Percentiles rank a stretch among this genome's conserved stretches.
These are phyloP conservation scores for Suillus luteus DNA, from an alignment of 768 basidiomycete species.

Conservation along the genomic window DNA sequence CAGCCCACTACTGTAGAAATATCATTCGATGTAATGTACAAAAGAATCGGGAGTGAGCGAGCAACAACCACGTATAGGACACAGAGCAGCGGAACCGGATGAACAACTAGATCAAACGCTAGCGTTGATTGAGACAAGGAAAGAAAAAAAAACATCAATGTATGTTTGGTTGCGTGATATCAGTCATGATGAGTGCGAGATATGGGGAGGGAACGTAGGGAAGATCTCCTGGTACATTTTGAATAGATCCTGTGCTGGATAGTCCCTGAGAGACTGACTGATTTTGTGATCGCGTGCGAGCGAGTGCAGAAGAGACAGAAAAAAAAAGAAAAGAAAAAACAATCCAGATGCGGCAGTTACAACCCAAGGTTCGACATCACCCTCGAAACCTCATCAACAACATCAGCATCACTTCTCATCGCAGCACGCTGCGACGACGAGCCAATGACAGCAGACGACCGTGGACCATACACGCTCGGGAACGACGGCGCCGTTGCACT, in stretches of 20 bases:
- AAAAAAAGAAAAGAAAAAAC: not conserved
- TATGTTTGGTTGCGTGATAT: constrained; percentile 14
- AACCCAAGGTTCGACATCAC: constrained; percentile 78
- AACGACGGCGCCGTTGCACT: constrained; percentile 79
- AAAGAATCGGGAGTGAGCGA: constrained; percentile 25
- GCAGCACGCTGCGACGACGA: constrained; percentile 44
- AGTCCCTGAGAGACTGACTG: constrained; percentile 22
- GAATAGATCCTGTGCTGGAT: constrained; percentile 36
- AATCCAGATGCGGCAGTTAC: constrained; percentile 33
- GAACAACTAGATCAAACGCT: constrained; percentile 24
- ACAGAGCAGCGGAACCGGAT: constrained; percentile 15
- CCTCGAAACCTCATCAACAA: constrained; percentile 63
- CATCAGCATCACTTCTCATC: constrained; percentile 51
- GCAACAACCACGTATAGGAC: not conserved
- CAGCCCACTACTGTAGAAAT: constrained; percentile 56
- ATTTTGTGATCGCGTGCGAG: constrained; percentile 24
- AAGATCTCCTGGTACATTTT: constrained; percentile 33
- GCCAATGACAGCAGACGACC: constrained; percentile 49
- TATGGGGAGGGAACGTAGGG: constrained; percentile 16
- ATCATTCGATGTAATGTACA: constrained; percentile 46
- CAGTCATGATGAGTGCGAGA: constrained; percentile 8
- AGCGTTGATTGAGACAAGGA: constrained; percentile 24
- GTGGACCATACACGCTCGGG: constrained; percentile 81
- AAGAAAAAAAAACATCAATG: constrained; percentile 22
- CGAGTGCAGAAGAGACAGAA: constrained; percentile 14